Conservation (phyloP, 805 yeast genomes). For the Candida easanensis region DNA sequence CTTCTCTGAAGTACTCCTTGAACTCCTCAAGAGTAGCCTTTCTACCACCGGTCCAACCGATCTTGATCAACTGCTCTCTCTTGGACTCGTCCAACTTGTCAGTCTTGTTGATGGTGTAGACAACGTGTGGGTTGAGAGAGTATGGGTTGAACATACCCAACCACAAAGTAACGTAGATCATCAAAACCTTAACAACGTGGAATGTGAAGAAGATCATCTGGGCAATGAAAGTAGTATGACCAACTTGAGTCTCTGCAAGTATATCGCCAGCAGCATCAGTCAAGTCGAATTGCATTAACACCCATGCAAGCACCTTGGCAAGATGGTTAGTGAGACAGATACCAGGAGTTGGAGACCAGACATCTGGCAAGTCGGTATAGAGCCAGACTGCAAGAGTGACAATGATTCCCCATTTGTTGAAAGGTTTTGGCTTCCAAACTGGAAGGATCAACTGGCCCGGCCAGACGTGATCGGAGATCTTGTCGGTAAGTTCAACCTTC, state of each 20-base stretch:
- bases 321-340: conserved; percentile 68
- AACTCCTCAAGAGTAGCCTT: conserved; percentile 69
- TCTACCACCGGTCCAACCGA: conserved; percentile 97
- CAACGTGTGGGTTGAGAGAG: conserved; percentile 40
- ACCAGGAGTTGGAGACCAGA: conserved; percentile 89
- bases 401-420: conserved; percentile 38
- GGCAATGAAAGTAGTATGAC: conserved; percentile 39
- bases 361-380: conserved; percentile 90
- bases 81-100: conserved; percentile 32
- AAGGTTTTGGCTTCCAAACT: conserved; percentile 52
- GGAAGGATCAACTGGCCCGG: conserved; percentile 90
- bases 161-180: conserved; percentile 56
- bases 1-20: conserved; percentile 64
- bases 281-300: conserved; percentile 37
- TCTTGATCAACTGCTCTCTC: conserved; percentile 45
- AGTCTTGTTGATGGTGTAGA: conserved; percentile 32
- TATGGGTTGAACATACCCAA: conserved; percentile 80
- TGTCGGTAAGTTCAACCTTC: conserved; percentile 50
- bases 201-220: conserved; percentile 70
- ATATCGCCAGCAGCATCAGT: conserved; percentile 41
- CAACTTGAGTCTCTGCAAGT: conserved; percentile 44
- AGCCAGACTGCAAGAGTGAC: conserved; percentile 62
- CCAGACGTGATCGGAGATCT: conserved; percentile 62
- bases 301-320: conserved; percentile 29
- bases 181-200: conserved; percentile 60